Conservation (phyloP, 2,329 filamentous ascomycete species). For the Chalaropsis ovoidea region DNA sequence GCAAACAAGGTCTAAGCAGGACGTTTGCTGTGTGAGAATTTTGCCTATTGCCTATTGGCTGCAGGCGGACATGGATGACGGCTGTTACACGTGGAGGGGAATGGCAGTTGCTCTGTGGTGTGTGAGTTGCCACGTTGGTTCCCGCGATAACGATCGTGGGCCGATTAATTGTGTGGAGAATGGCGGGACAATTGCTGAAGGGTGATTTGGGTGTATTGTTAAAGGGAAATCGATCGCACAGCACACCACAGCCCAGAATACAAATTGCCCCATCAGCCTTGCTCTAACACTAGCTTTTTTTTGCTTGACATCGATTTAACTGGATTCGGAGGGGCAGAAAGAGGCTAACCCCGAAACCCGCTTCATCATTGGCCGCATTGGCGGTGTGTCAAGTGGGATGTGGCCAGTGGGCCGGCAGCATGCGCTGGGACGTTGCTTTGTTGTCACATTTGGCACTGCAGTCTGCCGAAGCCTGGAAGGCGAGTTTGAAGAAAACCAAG, state of each 20-base stretch:
- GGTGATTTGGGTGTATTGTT: background rate
- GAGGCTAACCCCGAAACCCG: background rate
- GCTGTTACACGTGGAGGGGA: background rate
- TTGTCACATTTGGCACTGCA: too few relatives aligned
- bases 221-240: background rate
- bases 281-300: background rate
- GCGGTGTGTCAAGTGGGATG: background rate
- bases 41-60: background rate
- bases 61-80: background rate
- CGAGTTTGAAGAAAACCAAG: too few relatives aligned
- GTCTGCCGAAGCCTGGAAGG: too few relatives aligned
- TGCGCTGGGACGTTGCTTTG: too few relatives aligned
- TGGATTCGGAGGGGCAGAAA: background rate
- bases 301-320: background rate
- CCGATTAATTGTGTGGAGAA: background rate
- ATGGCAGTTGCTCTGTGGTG: slow-evolving; percentile 4
- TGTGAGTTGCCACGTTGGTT: slow-evolving; percentile 15
- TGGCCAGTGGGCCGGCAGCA: too few relatives aligned
- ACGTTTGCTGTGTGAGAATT: background rate
- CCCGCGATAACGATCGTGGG: background rate
- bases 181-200: background rate
- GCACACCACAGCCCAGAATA: background rate
- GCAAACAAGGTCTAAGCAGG: background rate
- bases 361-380: background rate
- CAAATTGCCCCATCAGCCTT: slow-evolving; percentile 2